Percentiles rank a stretch among this genome's conserved stretches.
Evolutionary conservation across 164 flowering plant species (phyloP).

Genomic region (Piper betle): DNA sequence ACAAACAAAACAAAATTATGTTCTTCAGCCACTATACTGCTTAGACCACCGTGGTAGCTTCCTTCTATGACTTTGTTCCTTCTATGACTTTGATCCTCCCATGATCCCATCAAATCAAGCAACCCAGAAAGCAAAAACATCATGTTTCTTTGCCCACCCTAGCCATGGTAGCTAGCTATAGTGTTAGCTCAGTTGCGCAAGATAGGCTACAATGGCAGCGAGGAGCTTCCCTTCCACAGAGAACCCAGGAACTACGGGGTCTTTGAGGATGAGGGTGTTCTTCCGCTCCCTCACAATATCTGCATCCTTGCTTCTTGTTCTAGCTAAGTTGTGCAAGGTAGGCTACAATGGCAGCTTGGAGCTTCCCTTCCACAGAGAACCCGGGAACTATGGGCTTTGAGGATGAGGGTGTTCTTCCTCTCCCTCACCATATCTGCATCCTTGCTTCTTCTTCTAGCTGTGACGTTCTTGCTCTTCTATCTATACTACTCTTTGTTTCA

Average conservation of each 20-base stretch:
- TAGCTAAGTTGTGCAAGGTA: neutral
- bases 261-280: conserved; percentile 13
- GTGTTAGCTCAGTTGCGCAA: neutral
- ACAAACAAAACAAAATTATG: neutral
- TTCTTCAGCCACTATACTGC: neutral
- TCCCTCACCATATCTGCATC: conserved; percentile 43
- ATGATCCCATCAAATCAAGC: no score
- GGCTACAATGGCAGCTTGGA: neutral
- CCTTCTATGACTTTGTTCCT: no score
- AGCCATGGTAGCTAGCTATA: no score
- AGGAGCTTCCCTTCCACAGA: neutral
- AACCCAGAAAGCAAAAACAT: no score
- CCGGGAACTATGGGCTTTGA: neutral
- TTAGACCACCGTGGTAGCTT: neutral
- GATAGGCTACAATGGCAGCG: neutral
- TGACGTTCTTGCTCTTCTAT: conserved; percentile 43
- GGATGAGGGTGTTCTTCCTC: conserved; percentile 28
- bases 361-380: neutral
- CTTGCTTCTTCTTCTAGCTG: conserved; percentile 24
- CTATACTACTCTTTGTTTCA: conserved; percentile 34
- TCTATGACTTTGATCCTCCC: no score
- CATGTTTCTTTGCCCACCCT: no score
- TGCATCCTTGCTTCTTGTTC: conserved; percentile 29
- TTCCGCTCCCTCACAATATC: conserved; percentile 46
- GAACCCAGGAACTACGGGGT: neutral